A percentile compares a stretch with the other conserved stretches of the same genome.
These are phyloP conservation scores for Eucalyptus cloeziana DNA, from an alignment of 345 rosid species.

Conservation along the genomic window DNA sequence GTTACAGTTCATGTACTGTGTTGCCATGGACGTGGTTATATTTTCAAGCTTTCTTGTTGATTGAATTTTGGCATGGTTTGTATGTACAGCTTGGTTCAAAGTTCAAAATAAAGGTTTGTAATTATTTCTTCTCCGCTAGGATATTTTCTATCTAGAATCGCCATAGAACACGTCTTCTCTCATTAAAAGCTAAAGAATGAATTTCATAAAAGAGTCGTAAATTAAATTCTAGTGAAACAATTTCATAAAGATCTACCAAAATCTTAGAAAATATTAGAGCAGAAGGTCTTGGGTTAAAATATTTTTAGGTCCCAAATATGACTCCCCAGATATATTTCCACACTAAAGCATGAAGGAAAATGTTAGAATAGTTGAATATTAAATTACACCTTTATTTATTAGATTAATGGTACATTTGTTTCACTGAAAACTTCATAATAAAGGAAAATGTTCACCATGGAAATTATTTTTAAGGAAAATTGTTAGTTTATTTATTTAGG, in stretches of 20 bases:
- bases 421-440: not conserved
- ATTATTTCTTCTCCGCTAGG: too few species aligned
- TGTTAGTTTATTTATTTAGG: not conserved
- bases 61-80: too few species aligned
- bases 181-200: too few species aligned
- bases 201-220: too few species aligned
- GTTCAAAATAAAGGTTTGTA: too few species aligned
- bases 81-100: too few species aligned
- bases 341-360: not conserved
- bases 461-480: not conserved
- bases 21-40: too few species aligned
- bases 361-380: not conserved
- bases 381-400: not conserved
- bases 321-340: not conserved
- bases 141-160: too few species aligned
- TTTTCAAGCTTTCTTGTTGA: too few species aligned
- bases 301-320: not conserved
- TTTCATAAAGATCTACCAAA: not conserved
- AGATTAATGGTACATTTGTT: not conserved
- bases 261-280: not conserved
- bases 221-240: too few species aligned
- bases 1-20: fast-evolving
- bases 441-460: not conserved
- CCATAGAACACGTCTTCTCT: not conserved
- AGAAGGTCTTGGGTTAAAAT: not conserved